Base-by-base conservation (phyloP, 2,329 filamentous ascomycete genomes). In the Fusarium sp. region DNA sequence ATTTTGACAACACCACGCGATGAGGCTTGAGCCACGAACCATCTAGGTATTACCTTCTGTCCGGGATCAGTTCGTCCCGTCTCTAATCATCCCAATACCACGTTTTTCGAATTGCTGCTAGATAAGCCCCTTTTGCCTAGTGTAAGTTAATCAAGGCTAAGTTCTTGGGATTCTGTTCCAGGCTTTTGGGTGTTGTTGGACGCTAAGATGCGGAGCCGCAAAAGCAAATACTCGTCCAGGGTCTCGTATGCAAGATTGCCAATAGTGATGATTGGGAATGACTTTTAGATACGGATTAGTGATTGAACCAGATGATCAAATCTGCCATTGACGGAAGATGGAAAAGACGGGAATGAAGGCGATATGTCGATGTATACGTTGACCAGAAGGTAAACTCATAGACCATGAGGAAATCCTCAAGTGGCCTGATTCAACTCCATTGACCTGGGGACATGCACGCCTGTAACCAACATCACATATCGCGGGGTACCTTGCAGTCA, bases 121-220 rank as follows among this genome's bases (percentile, higher is more conserved):
- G 44, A 24, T 36, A 31, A 24, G 7, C n/a, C 12, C 24, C 66
- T 35, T 63, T 74, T 44, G 7, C 9, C 18, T 57, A 45, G 57
- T 18, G 6, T 13, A 14, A 26, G 38, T 28, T 20, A 14, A 36
- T 7, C 5, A 13, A 51, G 38, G 35, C 22, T 33, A 22, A 22
- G 14, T 33, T 24, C n/a, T 31, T n/a, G 18, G 11, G 17, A 47
- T 47, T 11, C 28, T 35, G 18, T 44, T 35, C 26, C 9, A 10
- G 15, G 31, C 15, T 20, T 24, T 45, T 67, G 33, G 48, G 45
- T n/a, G 14, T 20, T 22, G 12, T 28, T 28, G 22, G 33, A 22
- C 58, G 44, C 65, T 52, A 61, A 10, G 18, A 24, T 52, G 59
- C 72, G 72, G 72, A 74, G 52, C 72, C 72, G 72, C 72, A 74